These are phyloP conservation scores for Aspergillus sp. DNA, from an alignment of 2,329 filamentous ascomycete genomes.

Conservation along the genomic window DNA sequence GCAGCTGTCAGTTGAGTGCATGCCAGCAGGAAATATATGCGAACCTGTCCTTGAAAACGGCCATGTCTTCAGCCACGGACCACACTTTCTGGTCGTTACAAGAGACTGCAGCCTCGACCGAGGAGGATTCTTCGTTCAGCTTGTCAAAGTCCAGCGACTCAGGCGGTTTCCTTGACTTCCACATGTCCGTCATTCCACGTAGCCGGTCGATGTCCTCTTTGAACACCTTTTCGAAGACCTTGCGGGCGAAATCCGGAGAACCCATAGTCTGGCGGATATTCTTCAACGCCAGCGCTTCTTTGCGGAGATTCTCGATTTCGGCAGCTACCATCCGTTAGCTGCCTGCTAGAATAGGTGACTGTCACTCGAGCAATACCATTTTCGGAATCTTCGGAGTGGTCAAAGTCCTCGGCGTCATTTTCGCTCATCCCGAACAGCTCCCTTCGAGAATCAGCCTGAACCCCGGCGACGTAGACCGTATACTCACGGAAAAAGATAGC, in stretches of 20 bases:
- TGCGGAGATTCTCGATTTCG: slow-evolving; percentile 79
- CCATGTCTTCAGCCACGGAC: slow-evolving; percentile 73
- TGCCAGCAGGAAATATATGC: slow-evolving; percentile 1
- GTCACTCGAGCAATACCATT: too few relatives aligned
- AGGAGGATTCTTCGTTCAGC: slow-evolving; percentile 46
- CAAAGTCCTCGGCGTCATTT: slow-evolving; percentile 69
- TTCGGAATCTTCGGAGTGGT: slow-evolving; percentile 69
- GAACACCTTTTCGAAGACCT: slow-evolving; percentile 91
- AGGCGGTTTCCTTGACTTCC: slow-evolving; percentile 72
- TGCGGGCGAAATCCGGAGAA: slow-evolving; percentile 62
- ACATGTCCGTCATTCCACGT: slow-evolving; percentile 88
- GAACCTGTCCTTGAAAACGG: slow-evolving; percentile 70
- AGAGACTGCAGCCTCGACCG: slow-evolving; percentile 45
- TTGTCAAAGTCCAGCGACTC: slow-evolving; percentile 60
- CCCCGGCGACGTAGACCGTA: too few relatives aligned
- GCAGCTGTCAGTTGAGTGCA: slow-evolving; percentile 9
- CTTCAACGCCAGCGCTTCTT: slow-evolving; percentile 75
- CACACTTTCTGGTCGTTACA: slow-evolving; percentile 66
- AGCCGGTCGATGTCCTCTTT: slow-evolving; percentile 72
- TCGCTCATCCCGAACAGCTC: slow-evolving; percentile 91
- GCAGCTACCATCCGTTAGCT: slow-evolving; percentile 39
- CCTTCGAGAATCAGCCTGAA: slow-evolving; percentile 25
- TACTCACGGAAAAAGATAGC: slow-evolving; percentile 69
- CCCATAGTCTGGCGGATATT: slow-evolving; percentile 74
- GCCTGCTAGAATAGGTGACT: too few relatives aligned